Evolutionary conservation across 352 stramenopile species (phyloP).

Genomic region (Globisporangium paddicum): DNA sequence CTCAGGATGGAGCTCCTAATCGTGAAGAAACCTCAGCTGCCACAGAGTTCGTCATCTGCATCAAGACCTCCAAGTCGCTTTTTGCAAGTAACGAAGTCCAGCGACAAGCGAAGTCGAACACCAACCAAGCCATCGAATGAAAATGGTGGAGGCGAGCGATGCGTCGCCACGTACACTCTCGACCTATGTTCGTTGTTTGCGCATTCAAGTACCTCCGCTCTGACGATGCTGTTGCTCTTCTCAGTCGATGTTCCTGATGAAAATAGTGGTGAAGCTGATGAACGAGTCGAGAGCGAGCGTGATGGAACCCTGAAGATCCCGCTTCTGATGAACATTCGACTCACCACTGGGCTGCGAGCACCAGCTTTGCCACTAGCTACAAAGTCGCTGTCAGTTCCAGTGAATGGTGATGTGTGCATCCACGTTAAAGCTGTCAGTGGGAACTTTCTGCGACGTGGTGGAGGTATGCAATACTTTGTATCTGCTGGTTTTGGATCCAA

Average conservation of each 20-base stretch:
- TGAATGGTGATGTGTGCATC: constrained; percentile 6
- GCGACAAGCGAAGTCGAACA: not conserved
- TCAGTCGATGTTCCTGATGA: not conserved
- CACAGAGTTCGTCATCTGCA: not conserved
- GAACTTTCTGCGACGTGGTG: not conserved
- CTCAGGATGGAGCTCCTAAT: not conserved
- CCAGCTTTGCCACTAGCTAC: no score
- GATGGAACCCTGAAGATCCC: not conserved
- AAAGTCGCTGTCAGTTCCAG: not conserved
- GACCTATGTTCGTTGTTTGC: constrained; percentile 6
- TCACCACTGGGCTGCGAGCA: not conserved
- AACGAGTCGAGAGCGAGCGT: not conserved
- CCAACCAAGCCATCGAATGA: not conserved
- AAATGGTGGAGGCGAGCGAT: not conserved
- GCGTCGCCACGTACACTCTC: not conserved
- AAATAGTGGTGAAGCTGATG: not conserved
- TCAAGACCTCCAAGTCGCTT: not conserved
- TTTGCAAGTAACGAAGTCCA: not conserved
- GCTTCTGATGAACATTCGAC: constrained; percentile 1
- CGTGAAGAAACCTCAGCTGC: not conserved
- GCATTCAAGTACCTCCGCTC: not conserved
- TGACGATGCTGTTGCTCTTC: constrained; percentile 3
- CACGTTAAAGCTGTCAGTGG: constrained; percentile 2
- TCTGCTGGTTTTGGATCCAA: not conserved
- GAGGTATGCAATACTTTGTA: not conserved